Conservation (phyloP, 371 early-diverging fungal species). For the Entomophthora muscae region DNA sequence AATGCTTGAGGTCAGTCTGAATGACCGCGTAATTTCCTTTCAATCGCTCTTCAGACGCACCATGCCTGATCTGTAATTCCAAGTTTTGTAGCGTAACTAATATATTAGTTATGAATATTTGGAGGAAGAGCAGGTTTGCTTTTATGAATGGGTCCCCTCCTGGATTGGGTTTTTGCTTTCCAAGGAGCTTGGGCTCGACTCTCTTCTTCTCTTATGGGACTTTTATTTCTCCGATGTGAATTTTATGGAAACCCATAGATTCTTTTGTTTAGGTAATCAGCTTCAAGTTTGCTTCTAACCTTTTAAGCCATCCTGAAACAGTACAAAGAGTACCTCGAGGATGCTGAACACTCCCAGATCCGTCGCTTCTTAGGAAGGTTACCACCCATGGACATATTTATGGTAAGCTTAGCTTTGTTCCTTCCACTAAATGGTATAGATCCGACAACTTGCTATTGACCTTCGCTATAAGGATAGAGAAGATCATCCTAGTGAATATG, state of each 20-base stretch:
- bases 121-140: slow-evolving; percentile 87
- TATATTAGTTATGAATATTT: slow-evolving; percentile 41
- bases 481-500: not conserved
- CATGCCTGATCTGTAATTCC: slow-evolving; percentile 46
- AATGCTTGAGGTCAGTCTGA: slow-evolving; percentile 35
- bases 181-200: slow-evolving; percentile 61
- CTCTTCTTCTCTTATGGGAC: slow-evolving; percentile 69
- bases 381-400: slow-evolving; percentile 4
- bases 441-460: slow-evolving; percentile 3
- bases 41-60: slow-evolving; percentile 55
- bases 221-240: slow-evolving; percentile 54
- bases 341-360: slow-evolving; percentile 82
- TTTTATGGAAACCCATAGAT: slow-evolving; percentile 57
- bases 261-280: slow-evolving; percentile 42
- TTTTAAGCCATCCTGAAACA: slow-evolving; percentile 19
- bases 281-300: slow-evolving; percentile 7
- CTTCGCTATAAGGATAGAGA: not conserved
- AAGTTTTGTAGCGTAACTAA: not conserved
- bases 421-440: not conserved
- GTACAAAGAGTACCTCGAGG: slow-evolving; percentile 62
- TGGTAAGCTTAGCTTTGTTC: not conserved
- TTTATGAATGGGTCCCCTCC: slow-evolving; percentile 78
- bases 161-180: slow-evolving; percentile 67
- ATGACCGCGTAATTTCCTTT: slow-evolving; percentile 39
- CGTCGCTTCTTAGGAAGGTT: not conserved